Evolutionary conservation across 352 stramenopile genomes (phyloP), one percentile per base, ranked within the genome.

Genomic region (Globisporangium paroecandrum): DNA sequence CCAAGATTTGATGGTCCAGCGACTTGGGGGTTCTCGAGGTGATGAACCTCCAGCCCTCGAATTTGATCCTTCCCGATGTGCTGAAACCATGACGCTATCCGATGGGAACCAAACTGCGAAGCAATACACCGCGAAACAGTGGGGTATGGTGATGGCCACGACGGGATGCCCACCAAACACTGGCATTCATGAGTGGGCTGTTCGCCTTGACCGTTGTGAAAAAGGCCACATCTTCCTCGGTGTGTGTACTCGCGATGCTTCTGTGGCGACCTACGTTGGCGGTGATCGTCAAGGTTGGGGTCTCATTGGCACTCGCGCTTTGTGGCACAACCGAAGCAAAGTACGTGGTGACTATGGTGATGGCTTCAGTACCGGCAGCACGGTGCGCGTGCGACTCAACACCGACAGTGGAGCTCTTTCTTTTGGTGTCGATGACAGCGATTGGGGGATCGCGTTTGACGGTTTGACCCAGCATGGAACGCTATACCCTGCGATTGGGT

Each of bases 171-270:
- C 89, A 57, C 86, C 86, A 27, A 96, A 94, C 62, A 91, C 83
- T 18, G 87, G 89, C 27, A 88, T 93, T 65, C 87, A 97, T 68
- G 87, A 96, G 60, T 97, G 89, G 89, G 88, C 83, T 2, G 89
- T 97, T 64, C 79, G 84, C 29, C 76, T 97, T 29, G 87, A 97
- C 71, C 84, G 88, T 29, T 97, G 89, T 49, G 89, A 97, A 55
- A 96, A 96, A 43, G 89, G 89, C 1, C 89, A 97, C 65, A 94
- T 97, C 66, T 97, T 97, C 54, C 77, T 97, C 60, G 89, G 89
- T 34, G 89, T 97, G 10, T 94, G 86, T 51, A 94, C 88, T 22
- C 77, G 89, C 51, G 87, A 95, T 72, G 89, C 89, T 25, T 95
- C 89, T 1, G 85, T 95, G 7, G 86, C 87, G 51, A 96, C 89